Percentiles rank a stretch among this genome's conserved stretches.
Evolutionary conservation across 768 basidiomycete genomes (phyloP).

Genomic region (Pisolithus tinctorius): DNA sequence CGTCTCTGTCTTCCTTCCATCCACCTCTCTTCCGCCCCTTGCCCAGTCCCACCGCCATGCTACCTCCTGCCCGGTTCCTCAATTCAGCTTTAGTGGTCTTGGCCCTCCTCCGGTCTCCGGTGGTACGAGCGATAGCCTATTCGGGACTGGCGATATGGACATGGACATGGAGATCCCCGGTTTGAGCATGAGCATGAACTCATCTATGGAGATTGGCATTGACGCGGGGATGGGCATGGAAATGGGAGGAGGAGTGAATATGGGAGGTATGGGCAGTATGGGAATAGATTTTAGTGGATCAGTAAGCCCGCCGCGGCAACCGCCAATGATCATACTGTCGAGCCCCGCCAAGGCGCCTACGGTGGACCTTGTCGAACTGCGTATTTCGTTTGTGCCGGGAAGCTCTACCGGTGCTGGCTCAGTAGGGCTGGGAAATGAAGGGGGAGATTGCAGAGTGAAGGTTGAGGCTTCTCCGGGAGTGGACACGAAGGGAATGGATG

Average conservation of each 20-base stretch:
- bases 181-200: slow-evolving; percentile 29
- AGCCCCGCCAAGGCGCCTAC: slow-evolving; percentile 61
- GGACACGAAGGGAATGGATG: slow-evolving; percentile 53
- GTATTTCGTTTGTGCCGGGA: slow-evolving; percentile 52
- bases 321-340: slow-evolving; percentile 56
- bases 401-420: slow-evolving; percentile 1
- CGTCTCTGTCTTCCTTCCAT: slow-evolving; percentile 61
- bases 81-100: slow-evolving; percentile 23
- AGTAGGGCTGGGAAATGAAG: slow-evolving; percentile 6
- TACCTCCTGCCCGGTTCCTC: slow-evolving; percentile 7
- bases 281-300: slow-evolving; percentile 18
- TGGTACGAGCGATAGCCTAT: slow-evolving; percentile 19
- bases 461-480: slow-evolving; percentile 33
- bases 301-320: slow-evolving; percentile 30
- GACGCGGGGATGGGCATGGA: slow-evolving; percentile 21
- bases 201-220: slow-evolving; percentile 25
- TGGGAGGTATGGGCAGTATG: not conserved
- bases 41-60: slow-evolving; percentile 5
- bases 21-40: slow-evolving; percentile 22
- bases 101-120: slow-evolving; percentile 16
- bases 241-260: slow-evolving; percentile 3
- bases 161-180: slow-evolving; percentile 32
- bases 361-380: slow-evolving; percentile 58
- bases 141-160: slow-evolving; percentile 26
- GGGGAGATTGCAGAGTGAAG: slow-evolving; percentile 18